Base-by-base conservation (phyloP, 495 filamentous ascomycete species). In the Hypoxylon fuscum region DNA sequence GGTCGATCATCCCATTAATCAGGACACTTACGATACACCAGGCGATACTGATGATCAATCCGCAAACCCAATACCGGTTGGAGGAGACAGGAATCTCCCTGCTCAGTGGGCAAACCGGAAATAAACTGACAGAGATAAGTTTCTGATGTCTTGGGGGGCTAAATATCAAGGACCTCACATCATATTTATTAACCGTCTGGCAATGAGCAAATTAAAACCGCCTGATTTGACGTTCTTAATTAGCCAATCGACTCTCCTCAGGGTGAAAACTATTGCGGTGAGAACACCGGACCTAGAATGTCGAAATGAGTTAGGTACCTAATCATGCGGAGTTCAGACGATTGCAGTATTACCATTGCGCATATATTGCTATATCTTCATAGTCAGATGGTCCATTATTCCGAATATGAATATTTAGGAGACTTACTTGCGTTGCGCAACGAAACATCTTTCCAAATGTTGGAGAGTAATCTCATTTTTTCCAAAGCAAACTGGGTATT, bases 351-450 rank as follows among this genome's bases (percentile, higher is more conserved):
- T 63, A 63, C 59, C 59, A 63, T 57, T 63, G 59, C 17, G 35
- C 59, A 17, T 63, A 63, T 1, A 63, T 46, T 15, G 59, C 59
- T 63, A 44, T 9, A 29, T 31, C 27, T 12, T 37, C 11, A 9
- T 23, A 11, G 11, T 59, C 1, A 63, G 52, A n/a, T 40, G 32
- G 23, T 35, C 17, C 8, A 20, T n/a, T 4, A 17, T 44, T n/a
- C 2, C 22, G 27, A 10, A 31, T 5, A 31, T 12, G 17, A 11
- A 1, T 31, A 14, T 37, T 21, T 2, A 22, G 21, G 15, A 40
- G 14, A 51, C 59, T 63, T 38, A 63, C 59, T 52, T 22, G 59
- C 52, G 43, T 63, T 63, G 5, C 41, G 22, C 22, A 57, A 32
- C 10, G 29, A 29, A 12, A 40, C 2, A 52, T 63, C 59, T 8